phyloP scores from a whole-genome alignment of 495 filamentous ascomycete species.

The Neurospora intermedia region DNA sequence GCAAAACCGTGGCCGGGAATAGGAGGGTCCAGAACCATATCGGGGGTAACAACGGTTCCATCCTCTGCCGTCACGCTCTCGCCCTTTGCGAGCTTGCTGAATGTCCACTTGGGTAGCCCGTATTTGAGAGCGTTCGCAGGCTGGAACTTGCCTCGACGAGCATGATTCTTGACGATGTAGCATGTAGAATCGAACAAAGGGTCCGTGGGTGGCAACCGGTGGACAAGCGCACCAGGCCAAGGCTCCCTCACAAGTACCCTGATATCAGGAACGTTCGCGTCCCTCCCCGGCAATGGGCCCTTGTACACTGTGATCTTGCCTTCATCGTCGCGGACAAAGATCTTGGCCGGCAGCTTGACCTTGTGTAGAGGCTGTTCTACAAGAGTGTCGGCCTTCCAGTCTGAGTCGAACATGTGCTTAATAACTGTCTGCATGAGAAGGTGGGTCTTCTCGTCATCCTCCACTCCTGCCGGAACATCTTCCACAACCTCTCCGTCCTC shows the following conservation, averaged over 20 bases:
- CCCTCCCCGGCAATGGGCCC: slow-evolving; percentile 49
- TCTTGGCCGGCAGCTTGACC: slow-evolving; percentile 53
- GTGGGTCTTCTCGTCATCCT: slow-evolving; percentile 28
- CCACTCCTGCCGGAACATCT: slow-evolving; percentile 6
- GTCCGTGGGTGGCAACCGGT: slow-evolving; percentile 52
- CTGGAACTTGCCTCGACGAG: slow-evolving; percentile 71
- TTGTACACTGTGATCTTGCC: slow-evolving; percentile 58
- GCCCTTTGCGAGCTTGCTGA: slow-evolving; percentile 36
- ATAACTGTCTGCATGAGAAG: slow-evolving; percentile 50
- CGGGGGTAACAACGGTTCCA: slow-evolving; percentile 46
- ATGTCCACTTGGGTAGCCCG: slow-evolving; percentile 48
- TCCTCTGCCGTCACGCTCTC: slow-evolving; percentile 39
- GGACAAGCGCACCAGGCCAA: slow-evolving; percentile 66
- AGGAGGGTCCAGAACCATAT: slow-evolving; percentile 36
- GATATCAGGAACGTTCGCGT: slow-evolving; percentile 45
- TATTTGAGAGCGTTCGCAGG: slow-evolving; percentile 46
- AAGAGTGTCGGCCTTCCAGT: slow-evolving; percentile 62
- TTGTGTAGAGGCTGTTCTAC: slow-evolving; percentile 51
- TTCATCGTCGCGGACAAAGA: slow-evolving; percentile 55
- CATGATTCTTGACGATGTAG: slow-evolving; percentile 71
- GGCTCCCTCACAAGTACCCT: slow-evolving; percentile 66
- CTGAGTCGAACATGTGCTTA: slow-evolving; percentile 69
- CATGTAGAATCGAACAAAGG: slow-evolving; percentile 59
- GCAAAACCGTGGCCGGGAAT: slow-evolving; percentile 48
- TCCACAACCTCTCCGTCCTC: neutral